Evolutionary conservation across 208 protist genomes (phyloP).

Genomic region (Wallacemonas sp.): DNA sequence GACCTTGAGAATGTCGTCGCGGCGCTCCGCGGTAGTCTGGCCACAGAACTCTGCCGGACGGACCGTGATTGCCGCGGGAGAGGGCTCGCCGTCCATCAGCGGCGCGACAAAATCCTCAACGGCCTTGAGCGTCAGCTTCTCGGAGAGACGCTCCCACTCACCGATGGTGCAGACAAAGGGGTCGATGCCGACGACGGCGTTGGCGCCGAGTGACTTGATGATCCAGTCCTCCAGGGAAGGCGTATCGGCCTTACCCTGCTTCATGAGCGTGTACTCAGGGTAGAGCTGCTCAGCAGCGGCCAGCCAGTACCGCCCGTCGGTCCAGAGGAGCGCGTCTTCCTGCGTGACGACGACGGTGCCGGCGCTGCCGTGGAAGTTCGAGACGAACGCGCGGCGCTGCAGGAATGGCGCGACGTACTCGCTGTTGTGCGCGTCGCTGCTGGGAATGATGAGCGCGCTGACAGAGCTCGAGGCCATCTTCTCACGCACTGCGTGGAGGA

Average conservation of each 20-base stretch:
- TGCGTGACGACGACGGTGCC: constrained; percentile 85
- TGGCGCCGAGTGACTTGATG: constrained; percentile 33
- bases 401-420: constrained; percentile 94
- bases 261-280: constrained; percentile 85
- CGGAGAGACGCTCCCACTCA: constrained; percentile 66
- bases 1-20: constrained; percentile 40
- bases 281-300: constrained; percentile 89
- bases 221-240: constrained; percentile 77
- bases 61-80: constrained; percentile 30
- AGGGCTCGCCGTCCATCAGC: constrained; percentile 32
- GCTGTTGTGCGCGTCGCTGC: constrained; percentile 94
- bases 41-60: constrained; percentile 76
- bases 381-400: constrained; percentile 92
- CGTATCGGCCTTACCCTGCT: constrained; percentile 54
- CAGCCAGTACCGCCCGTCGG: constrained; percentile 97
- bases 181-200: constrained; percentile 54
- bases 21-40: constrained; percentile 45
- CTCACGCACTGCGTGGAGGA: constrained; percentile 61
- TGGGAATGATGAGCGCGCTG: constrained; percentile 88
- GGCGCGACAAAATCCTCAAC: constrained; percentile 55
- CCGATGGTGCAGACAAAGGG: constrained; percentile 68
- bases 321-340: constrained; percentile 93
- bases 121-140: constrained; percentile 57
- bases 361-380: constrained; percentile 95
- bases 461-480: constrained; percentile 70